These are phyloP conservation scores for Neurospora sp. DNA, from an alignment of 2,329 filamentous ascomycete genomes.

Conservation along the genomic window DNA sequence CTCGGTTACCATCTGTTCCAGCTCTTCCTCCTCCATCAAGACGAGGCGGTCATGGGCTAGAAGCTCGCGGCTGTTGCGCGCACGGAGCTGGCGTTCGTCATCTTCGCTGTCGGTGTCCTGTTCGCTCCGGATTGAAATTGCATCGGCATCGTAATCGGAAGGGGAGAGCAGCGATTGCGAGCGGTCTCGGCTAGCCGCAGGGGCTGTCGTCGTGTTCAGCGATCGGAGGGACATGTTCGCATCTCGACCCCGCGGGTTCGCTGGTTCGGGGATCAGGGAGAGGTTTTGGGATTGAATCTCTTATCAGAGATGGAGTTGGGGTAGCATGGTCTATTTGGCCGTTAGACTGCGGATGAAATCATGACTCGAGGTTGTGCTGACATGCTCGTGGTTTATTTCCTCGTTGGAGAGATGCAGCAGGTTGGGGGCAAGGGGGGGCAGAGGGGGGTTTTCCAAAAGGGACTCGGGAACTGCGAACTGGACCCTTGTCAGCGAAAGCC, in stretches of 20 bases:
- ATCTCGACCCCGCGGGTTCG: neutral
- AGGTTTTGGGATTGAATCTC: neutral
- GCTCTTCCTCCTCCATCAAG: conserved; percentile 66
- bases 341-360: neutral
- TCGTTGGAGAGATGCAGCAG: neutral
- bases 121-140: conserved; percentile 56
- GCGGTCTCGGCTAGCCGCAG: conserved; percentile 18
- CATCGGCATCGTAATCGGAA: conserved; percentile 57
- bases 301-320: neutral
- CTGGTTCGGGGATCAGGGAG: neutral
- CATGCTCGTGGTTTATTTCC: neutral
- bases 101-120: conserved; percentile 71
- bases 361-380: neutral
- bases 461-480: neutral
- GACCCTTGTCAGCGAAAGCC: neutral
- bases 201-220: conserved; percentile 18
- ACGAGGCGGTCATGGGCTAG: conserved; percentile 60
- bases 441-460: neutral
- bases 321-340: neutral
- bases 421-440: neutral
- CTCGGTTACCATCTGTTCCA: conserved; percentile 48
- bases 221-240: conserved; percentile 20
- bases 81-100: conserved; percentile 55
- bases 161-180: conserved; percentile 48
- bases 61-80: conserved; percentile 60